Percentiles rank a stretch among this genome's conserved stretches.
phyloP scores from a whole-genome alignment of 805 yeast species.

The Clavispora carvajalis region DNA sequence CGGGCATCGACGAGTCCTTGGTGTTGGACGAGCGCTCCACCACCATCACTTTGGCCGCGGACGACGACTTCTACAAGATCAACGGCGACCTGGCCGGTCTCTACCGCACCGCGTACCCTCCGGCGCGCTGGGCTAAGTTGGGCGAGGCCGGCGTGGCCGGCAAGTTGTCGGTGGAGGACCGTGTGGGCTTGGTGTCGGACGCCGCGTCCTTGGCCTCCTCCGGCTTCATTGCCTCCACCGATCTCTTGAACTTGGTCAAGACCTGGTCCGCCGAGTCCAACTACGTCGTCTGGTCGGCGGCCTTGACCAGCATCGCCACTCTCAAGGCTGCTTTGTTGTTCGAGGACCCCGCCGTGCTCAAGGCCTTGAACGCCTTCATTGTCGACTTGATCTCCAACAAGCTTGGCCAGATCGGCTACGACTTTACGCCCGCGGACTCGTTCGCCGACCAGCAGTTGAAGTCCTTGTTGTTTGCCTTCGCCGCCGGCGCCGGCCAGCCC shows the following conservation, averaged over 20 bases:
- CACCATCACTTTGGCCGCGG: slow-evolving; percentile 34
- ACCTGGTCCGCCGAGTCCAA: slow-evolving; percentile 56
- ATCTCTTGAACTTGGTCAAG: slow-evolving; percentile 53
- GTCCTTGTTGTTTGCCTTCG: slow-evolving; percentile 55
- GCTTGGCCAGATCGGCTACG: slow-evolving; percentile 59
- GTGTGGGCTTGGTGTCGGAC: slow-evolving; percentile 78
- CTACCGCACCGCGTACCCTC: slow-evolving; percentile 66
- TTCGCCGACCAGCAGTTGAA: slow-evolving; percentile 64
- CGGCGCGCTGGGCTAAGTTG: slow-evolving; percentile 64
- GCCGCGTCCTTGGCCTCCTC: slow-evolving; percentile 66
- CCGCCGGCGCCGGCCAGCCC: slow-evolving; percentile 48
- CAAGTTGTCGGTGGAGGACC: slow-evolving; percentile 65
- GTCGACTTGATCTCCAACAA: slow-evolving; percentile 52
- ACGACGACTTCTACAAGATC: slow-evolving; percentile 56
- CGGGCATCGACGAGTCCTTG: slow-evolving; percentile 56
- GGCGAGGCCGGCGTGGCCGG: slow-evolving; percentile 56
- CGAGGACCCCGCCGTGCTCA: slow-evolving; percentile 42
- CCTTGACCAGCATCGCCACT: slow-evolving; percentile 43
- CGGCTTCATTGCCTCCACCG: slow-evolving; percentile 60
- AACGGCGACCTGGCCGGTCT: slow-evolving; percentile 74
- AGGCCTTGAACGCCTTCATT: slow-evolving; percentile 47
- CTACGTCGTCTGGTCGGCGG: slow-evolving; percentile 66
- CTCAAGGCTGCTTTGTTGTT: slow-evolving; percentile 52
- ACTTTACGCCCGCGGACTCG: slow-evolving; percentile 49
- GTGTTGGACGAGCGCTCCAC: slow-evolving; percentile 44